Conservation (phyloP, 2,329 filamentous ascomycete genomes). For the Monilinia fructigena region DNA sequence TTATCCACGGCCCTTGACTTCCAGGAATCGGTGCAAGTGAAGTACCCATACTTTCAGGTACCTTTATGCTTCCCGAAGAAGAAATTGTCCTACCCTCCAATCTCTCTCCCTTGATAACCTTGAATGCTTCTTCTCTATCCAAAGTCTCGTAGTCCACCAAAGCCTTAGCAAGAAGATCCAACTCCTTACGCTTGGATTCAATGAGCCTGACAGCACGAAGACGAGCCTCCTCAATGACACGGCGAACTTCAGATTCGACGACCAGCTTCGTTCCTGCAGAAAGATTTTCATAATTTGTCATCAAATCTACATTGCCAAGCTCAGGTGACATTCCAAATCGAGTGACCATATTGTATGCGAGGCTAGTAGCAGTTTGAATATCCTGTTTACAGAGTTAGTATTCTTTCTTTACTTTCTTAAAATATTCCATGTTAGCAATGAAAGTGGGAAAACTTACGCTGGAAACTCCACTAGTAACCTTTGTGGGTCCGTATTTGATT, state of each 20-base stretch:
- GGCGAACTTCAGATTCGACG: constrained; percentile 86
- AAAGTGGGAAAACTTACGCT: constrained; percentile 53
- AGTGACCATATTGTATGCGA: constrained; percentile 87
- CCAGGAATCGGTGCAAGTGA: constrained; percentile 35
- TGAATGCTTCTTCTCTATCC: constrained; percentile 83
- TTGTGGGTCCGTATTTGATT: constrained; percentile 85
- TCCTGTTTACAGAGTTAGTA: constrained; percentile 56
- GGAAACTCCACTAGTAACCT: constrained; percentile 85
- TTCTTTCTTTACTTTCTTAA: constrained; percentile 21
- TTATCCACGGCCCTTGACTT: constrained; percentile 27
- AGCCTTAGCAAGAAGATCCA: constrained; percentile 84
- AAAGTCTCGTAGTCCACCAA: constrained; percentile 94
- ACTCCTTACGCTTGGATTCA: constrained; percentile 72
- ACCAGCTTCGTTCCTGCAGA: constrained; percentile 82
- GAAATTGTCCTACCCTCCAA: constrained; percentile 66
- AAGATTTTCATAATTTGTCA: constrained; percentile 74
- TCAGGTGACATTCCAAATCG: constrained; percentile 83
- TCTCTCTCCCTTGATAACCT: constrained; percentile 83
- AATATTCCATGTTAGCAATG: background rate
- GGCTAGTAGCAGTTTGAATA: constrained; percentile 74
- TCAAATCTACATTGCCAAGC: constrained; percentile 87
- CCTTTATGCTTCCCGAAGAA: constrained; percentile 61
- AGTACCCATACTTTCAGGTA: constrained; percentile 50
- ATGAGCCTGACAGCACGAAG: constrained; percentile 71
- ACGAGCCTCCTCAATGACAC: constrained; percentile 78